Percentiles rank a stretch among this genome's conserved stretches.
Evolutionary conservation across 106 monocot genomes (phyloP).

Genomic region (Acorus gramineus): DNA sequence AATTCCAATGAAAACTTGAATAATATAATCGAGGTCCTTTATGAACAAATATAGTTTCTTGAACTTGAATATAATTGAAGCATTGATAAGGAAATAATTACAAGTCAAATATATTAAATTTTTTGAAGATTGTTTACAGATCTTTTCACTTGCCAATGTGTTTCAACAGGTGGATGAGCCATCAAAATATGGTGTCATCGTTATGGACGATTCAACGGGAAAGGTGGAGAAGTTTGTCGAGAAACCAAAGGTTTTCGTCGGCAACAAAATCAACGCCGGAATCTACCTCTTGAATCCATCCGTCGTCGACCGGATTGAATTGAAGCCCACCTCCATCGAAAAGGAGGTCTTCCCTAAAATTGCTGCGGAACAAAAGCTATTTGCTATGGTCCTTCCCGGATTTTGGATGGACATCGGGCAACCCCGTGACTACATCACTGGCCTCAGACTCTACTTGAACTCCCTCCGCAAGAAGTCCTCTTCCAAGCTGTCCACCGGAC

Average conservation of each 20-base stretch:
- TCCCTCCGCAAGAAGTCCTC: conserved; percentile 22
- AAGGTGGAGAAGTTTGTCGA: conserved; percentile 51
- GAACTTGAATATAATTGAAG: too few species aligned
- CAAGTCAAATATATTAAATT: too few species aligned
- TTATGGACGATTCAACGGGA: conserved; percentile 41
- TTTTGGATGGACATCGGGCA: conserved; percentile 73
- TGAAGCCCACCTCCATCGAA: conserved; percentile 52
- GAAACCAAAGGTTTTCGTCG: conserved; percentile 53
- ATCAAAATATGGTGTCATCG: conserved; percentile 56
- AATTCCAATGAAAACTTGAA: too few species aligned
- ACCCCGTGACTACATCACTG: conserved; percentile 47
- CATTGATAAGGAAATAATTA: too few species aligned
- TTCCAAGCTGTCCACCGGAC: conserved; percentile 7
- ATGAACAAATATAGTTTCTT: too few species aligned
- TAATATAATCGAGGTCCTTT: too few species aligned
- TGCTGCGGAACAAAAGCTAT: conserved; percentile 31
- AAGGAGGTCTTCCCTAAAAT: conserved; percentile 59
- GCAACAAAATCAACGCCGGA: conserved; percentile 67
- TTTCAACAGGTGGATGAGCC: conserved; percentile 43
- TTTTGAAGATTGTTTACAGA: not conserved
- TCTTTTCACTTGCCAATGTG: not conserved
- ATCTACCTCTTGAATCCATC: conserved; percentile 57
- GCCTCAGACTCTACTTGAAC: conserved; percentile 37
- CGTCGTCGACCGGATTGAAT: conserved; percentile 34
- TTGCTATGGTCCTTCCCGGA: conserved; percentile 56